Base-by-base conservation (phyloP, 495 filamentous ascomycete species). In the Aspergillus incahuasiensis region DNA sequence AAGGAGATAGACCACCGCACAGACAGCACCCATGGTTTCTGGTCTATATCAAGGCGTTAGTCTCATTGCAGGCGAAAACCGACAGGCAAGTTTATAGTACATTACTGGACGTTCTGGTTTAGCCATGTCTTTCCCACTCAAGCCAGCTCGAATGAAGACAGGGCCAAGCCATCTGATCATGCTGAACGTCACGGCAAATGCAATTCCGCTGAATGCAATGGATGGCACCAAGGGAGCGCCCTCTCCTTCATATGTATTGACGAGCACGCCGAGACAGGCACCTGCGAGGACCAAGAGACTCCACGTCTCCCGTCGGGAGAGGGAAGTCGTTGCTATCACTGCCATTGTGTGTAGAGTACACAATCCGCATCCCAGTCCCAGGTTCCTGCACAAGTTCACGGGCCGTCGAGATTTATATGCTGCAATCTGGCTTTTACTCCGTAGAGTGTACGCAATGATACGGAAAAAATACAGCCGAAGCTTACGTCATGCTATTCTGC, bases 1-100 rank as follows among this genome's bases (percentile, higher is more conserved):
- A 21, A 97, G 74, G 25, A 99, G 76, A 73, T 97, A 97, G 1
- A 97, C 89, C 30, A 94, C 83, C 1, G 95, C 94, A 68, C 90
- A 95, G 42, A 97, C 83, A 18, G 86, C 90, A n/a, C 94, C 94
- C 95, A 99, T 97, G 25, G 90, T 91, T 72, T 99, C 94, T 13
- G 94, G 94, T 60, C 87, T 90, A 61, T 25, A 32, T 41, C 11
- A 41, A 48, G 45, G 45, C 19, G 11, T 49, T 28, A 32, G 34
- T 56, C 38, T 25, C 16, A 38, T 22, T 52, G 53, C 11, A 13
- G 34, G 25, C 5, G 55, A 48, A 24, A 22, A 34, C 48, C 15
- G 16, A n/a, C 18, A 38, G 15, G 45, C 48, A 38, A 50, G 25
- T 4, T 3, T 8, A 71, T 82, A 59, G n/a, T 76, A 89, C 87